These are phyloP conservation scores for Ramichloridium luteum DNA, from an alignment of 2,329 filamentous ascomycete genomes.

Conservation along the genomic window DNA sequence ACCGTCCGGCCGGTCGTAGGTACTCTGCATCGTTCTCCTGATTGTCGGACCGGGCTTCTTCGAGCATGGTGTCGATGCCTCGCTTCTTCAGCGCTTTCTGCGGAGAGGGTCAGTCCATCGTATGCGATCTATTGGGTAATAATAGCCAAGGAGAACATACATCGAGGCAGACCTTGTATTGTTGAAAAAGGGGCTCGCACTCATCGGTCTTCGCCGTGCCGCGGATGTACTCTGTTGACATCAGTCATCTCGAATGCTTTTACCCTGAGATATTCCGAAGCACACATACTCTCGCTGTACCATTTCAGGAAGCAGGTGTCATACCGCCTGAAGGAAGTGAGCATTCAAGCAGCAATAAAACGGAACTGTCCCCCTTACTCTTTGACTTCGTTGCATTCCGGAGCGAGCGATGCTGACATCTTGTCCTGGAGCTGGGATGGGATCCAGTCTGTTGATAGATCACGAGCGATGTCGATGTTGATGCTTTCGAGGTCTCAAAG, in stretches of 20 bases:
- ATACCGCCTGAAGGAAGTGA: conserved; percentile 62
- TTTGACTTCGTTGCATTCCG: conserved; percentile 91
- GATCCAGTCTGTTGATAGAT: no score
- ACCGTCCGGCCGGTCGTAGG: no score
- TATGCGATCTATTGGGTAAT: background rate
- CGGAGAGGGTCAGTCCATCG: background rate
- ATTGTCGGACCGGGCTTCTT: conserved; percentile 79
- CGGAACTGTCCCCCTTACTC: conserved; percentile 72
- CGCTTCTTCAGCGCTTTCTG: conserved; percentile 76
- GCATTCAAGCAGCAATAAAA: no score
- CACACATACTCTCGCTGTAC: conserved; percentile 89
- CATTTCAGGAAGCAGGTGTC: conserved; percentile 97
- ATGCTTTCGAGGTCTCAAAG: no score
- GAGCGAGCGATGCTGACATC: conserved; percentile 91
- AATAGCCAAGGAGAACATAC: conserved; percentile 38
- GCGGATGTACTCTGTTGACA: conserved; percentile 61
- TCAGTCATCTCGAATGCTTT: background rate
- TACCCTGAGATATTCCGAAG: background rate
- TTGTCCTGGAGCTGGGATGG: no score
- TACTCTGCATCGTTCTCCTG: conserved; percentile 72
- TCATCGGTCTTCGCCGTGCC: conserved; percentile 75
- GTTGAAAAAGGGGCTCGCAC: conserved; percentile 72
- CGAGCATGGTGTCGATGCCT: conserved; percentile 85
- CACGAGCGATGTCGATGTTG: no score
- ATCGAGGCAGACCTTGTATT: conserved; percentile 76